Percentiles rank a stretch among this genome's conserved stretches.
Conservation (phyloP, 2,329 filamentous ascomycete genomes). For the Metarhizium album region DNA sequence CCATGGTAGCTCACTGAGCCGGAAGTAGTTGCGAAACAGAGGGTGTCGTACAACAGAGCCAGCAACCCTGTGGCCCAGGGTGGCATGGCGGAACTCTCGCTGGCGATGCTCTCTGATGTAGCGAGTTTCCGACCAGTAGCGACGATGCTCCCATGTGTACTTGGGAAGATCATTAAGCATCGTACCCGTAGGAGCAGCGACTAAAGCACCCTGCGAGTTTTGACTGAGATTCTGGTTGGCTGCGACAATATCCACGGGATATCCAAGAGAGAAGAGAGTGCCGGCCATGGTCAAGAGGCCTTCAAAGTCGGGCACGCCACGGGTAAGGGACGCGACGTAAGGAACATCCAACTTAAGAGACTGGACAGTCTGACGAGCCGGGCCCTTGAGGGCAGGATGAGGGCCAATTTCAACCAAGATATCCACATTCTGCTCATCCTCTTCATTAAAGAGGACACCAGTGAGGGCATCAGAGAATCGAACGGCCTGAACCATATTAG, state of each 20-base stretch:
- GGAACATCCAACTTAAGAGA: conserved; percentile 17
- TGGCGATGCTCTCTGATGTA: conserved; percentile 14
- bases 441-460: background rate
- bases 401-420: conserved; percentile 23
- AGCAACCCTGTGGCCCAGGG: conserved; percentile 14
- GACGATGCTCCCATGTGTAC: conserved; percentile 21
- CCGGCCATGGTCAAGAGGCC: conserved; percentile 23
- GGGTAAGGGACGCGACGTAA: conserved; percentile 17
- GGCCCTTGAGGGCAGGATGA: conserved; percentile 30
- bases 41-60: conserved; percentile 15
- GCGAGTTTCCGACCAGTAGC: conserved; percentile 19
- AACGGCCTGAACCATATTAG: background rate
- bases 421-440: conserved; percentile 5
- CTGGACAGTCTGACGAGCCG: conserved; percentile 21
- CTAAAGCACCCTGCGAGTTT: conserved; percentile 1
- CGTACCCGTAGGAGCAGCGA: background rate
- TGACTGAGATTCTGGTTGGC: conserved; percentile 21
- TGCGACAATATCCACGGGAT: conserved; percentile 28
- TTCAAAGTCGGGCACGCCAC: conserved; percentile 14
- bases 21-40: conserved; percentile 22
- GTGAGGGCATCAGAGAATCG: background rate
- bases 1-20: conserved; percentile 21
- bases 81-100: conserved; percentile 14
- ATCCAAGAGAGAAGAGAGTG: conserved; percentile 30
- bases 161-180: conserved; percentile 14